These are phyloP conservation scores for Termitomyces sp. DNA, from an alignment of 768 basidiomycete genomes.

Conservation along the genomic window DNA sequence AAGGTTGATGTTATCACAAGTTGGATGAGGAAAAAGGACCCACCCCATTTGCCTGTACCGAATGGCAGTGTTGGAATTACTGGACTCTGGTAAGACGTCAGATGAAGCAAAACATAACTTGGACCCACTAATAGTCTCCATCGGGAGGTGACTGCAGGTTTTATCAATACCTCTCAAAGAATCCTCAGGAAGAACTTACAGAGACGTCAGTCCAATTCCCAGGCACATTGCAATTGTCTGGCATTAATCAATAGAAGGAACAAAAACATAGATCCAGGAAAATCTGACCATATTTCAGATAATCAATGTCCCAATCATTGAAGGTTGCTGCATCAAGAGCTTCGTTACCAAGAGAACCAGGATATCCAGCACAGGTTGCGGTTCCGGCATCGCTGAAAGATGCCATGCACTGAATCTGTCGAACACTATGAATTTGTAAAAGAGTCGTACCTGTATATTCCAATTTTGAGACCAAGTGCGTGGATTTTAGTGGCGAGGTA, in stretches of 20 bases:
- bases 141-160: slow-evolving; percentile 27
- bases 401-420: neutral
- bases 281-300: slow-evolving; percentile 45
- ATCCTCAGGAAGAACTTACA: slow-evolving; percentile 19
- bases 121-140: slow-evolving; percentile 45
- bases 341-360: slow-evolving; percentile 51
- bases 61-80: slow-evolving; percentile 53
- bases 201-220: slow-evolving; percentile 40
- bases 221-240: slow-evolving; percentile 53
- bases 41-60: slow-evolving; percentile 53
- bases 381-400: slow-evolving; percentile 44
- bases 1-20: neutral
- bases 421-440: neutral
- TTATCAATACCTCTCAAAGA: neutral
- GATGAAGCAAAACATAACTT: neutral
- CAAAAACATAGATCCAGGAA: neutral
- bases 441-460: slow-evolving; percentile 40
- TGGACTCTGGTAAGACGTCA: slow-evolving; percentile 11
- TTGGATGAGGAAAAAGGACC: slow-evolving; percentile 11
- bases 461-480: slow-evolving; percentile 40
- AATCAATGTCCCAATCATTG: slow-evolving; percentile 50
- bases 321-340: slow-evolving; percentile 46
- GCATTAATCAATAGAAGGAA: neutral
- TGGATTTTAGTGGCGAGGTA: slow-evolving; percentile 40
- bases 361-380: slow-evolving; percentile 46